Evolutionary conservation across 2,329 filamentous ascomycete species (phyloP).

Genomic region (Alternaria sp.): DNA sequence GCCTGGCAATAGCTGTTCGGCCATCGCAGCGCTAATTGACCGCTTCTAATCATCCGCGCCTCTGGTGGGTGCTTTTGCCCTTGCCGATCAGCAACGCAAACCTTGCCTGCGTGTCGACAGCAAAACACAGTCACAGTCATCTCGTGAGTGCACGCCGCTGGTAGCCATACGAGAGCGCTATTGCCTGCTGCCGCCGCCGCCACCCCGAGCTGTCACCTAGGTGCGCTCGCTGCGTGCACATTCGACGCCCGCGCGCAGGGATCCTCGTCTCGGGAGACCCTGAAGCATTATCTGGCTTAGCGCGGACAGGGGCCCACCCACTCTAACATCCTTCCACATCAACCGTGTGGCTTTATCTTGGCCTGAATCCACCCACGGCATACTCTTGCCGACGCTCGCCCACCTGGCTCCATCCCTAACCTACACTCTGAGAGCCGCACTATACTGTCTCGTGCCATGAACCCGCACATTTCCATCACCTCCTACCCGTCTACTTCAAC

Average conservation of each 20-base stretch:
- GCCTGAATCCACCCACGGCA: conserved; percentile 22
- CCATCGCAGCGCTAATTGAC: conserved; percentile 16
- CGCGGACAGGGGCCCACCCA: conserved; percentile 11
- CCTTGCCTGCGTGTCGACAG: background rate
- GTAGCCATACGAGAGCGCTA: background rate
- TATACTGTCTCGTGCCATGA: conserved; percentile 24
- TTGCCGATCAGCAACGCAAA: conserved; percentile 2
- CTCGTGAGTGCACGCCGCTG: background rate
- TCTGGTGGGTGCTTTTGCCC: conserved; percentile 6
- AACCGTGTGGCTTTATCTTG: conserved; percentile 20
- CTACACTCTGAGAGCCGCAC: conserved; percentile 23
- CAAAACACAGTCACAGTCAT: background rate
- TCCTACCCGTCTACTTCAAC: conserved; percentile 36
- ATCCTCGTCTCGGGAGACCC: conserved; percentile 14
- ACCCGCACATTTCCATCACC: conserved; percentile 26
- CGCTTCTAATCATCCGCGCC: conserved; percentile 13
- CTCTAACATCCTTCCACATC: conserved; percentile 32
- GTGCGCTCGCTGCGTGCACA: background rate
- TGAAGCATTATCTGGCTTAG: conserved; percentile 13
- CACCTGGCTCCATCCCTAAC: conserved; percentile 19
- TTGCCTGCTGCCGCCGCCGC: conserved; percentile 10
- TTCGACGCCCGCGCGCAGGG: conserved; percentile 21
- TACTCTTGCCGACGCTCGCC: conserved; percentile 27
- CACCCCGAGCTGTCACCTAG: conserved; percentile 1
- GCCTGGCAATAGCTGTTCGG: conserved; percentile 5